phyloP scores from a whole-genome alignment of 2,329 filamentous ascomycete species.

The Fusarium bulbicola region DNA sequence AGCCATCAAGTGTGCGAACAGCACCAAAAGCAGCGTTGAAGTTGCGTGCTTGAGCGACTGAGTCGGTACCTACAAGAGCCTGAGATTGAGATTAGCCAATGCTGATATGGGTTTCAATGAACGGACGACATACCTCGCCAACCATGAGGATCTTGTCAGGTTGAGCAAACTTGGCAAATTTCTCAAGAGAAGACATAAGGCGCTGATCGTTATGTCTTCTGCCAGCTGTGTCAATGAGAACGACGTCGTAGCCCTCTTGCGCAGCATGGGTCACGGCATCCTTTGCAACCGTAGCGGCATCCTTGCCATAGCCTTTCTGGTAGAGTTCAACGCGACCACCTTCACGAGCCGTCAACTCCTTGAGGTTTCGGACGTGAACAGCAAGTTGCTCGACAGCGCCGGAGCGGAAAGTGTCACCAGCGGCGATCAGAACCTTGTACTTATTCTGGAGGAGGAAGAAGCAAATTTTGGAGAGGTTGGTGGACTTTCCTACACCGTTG shows the following conservation, averaged over 20 bases:
- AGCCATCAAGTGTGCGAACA: constrained; percentile 85
- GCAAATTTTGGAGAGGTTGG: constrained; percentile 96
- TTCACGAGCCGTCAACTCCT: constrained; percentile 86
- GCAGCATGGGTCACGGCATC: constrained; percentile 87
- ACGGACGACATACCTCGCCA: constrained; percentile 56
- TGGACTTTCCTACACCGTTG: constrained; percentile 98
- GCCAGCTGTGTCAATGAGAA: constrained; percentile 95
- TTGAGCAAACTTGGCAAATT: constrained; percentile 94
- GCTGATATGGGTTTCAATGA: neutral
- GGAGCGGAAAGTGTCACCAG: constrained; percentile 95
- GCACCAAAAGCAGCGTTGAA: constrained; percentile 94
- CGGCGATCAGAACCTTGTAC: constrained; percentile 92
- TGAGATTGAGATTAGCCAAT: constrained; percentile 38
- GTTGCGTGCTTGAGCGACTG: constrained; percentile 93
- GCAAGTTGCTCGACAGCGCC: constrained; percentile 97
- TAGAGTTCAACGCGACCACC: constrained; percentile 89
- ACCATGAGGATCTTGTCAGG: constrained; percentile 99
- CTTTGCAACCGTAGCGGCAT: constrained; percentile 93
- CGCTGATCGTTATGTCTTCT: constrained; percentile 94
- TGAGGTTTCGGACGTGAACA: constrained; percentile 93
- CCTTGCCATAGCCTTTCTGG: constrained; percentile 97
- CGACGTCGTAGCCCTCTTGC: constrained; percentile 84
- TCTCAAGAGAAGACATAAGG: constrained; percentile 95
- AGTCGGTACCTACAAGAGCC: constrained; percentile 94
- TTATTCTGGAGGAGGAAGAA: constrained; percentile 98